Conservation (phyloP, 2,329 filamentous ascomycete genomes). For the Aspergillus pseudoviridinutans region DNA sequence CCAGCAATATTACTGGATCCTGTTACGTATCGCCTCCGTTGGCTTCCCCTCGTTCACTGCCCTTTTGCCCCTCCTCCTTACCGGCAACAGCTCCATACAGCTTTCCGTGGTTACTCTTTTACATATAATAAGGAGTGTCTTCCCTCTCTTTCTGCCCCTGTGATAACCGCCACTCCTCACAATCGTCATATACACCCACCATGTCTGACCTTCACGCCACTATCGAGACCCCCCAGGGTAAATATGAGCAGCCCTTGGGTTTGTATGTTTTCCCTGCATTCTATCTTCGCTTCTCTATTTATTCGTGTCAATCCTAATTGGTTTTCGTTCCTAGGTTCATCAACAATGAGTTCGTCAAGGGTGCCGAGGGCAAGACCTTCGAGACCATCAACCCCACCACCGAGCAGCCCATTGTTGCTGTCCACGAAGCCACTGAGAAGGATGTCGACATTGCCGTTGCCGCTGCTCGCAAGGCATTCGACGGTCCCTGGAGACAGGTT, state of each 20-base stretch:
- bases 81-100: neutral
- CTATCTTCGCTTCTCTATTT: neutral
- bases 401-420: conserved; percentile 25
- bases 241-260: conserved; percentile 38
- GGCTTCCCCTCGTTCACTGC: neutral
- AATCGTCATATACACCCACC: neutral
- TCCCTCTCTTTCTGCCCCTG: neutral
- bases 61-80: neutral
- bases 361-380: conserved; percentile 27
- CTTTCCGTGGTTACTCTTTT: neutral
- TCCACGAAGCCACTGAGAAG: conserved; percentile 27
- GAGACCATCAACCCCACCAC: conserved; percentile 30
- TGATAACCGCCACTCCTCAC: neutral
- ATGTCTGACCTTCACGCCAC: conserved; percentile 23
- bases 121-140: neutral
- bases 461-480: conserved; percentile 26
- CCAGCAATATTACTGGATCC: neutral
- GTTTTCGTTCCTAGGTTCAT: conserved; percentile 20
- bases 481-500: conserved; percentile 21
- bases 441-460: conserved; percentile 32
- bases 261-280: conserved; percentile 29
- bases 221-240: conserved; percentile 34
- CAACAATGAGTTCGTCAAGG: conserved; percentile 30
- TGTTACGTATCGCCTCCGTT: neutral
- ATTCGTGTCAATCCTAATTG: neutral